These are phyloP conservation scores for Quercus tomentella DNA, from an alignment of 331 rosid species.

Conservation along the genomic window DNA sequence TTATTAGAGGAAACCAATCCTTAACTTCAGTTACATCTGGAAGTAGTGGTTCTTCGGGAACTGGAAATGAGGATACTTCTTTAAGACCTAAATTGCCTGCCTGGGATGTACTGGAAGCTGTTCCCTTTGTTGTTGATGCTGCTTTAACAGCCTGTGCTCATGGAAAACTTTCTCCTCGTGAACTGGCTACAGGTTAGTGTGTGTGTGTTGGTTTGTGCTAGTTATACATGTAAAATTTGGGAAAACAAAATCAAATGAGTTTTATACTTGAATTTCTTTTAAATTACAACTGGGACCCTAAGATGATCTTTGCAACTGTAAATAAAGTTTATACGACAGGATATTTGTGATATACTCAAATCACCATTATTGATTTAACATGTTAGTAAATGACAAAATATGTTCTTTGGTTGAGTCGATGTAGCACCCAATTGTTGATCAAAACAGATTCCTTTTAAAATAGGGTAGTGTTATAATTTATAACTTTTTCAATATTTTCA, in stretches of 20 bases:
- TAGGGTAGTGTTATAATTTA: background rate
- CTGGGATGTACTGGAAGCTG: slow-evolving; percentile 95
- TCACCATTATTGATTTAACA: background rate
- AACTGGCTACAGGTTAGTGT: slow-evolving; percentile 87
- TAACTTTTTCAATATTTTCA: slow-evolving; percentile 31
- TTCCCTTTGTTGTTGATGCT: slow-evolving; percentile 96
- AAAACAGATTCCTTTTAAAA: background rate
- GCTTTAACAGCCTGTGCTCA: slow-evolving; percentile 98
- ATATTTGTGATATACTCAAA: background rate
- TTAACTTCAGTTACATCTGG: slow-evolving; percentile 61
- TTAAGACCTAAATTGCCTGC: slow-evolving; percentile 89
- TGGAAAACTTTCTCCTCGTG: slow-evolving; percentile 93
- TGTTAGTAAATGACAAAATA: slow-evolving; percentile 11
- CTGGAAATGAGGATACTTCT: slow-evolving; percentile 64
- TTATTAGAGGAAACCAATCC: slow-evolving; percentile 64
- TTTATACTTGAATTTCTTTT: background rate
- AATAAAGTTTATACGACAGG: background rate
- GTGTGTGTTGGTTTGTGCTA: background rate
- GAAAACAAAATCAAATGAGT: slow-evolving; percentile 6
- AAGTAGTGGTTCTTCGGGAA: slow-evolving; percentile 91
- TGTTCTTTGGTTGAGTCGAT: slow-evolving; percentile 10
- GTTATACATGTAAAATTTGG: background rate
- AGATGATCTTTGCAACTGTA: background rate
- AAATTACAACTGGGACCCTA: background rate
- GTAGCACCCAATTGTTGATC: background rate